Conservation (phyloP, 164 flowering plant species). For the Buxus sempervirens region DNA sequence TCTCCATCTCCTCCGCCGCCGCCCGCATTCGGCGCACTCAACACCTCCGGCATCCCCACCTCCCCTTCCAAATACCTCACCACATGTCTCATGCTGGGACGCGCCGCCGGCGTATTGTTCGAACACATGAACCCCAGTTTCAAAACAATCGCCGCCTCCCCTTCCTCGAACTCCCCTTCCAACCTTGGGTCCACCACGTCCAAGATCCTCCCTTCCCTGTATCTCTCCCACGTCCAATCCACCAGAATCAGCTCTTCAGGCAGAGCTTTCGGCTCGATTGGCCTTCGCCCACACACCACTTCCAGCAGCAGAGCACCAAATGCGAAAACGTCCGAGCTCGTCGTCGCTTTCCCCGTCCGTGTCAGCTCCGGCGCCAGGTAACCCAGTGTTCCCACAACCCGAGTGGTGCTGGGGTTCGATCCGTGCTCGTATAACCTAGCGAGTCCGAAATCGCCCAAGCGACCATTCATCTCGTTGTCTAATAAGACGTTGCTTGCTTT, state of each 20-base stretch:
- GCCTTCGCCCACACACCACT: constrained; percentile 53
- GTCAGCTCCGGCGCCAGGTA: constrained; percentile 68
- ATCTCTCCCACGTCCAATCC: constrained; percentile 59
- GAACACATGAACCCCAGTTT: constrained; percentile 56
- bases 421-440: constrained; percentile 63
- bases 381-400: constrained; percentile 63
- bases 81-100: constrained; percentile 54
- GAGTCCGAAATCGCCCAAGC: constrained; percentile 47
- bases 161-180: constrained; percentile 24
- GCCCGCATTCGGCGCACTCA: constrained; percentile 13
- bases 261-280: constrained; percentile 46
- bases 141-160: constrained; percentile 34
- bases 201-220: constrained; percentile 26
- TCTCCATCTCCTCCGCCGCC: constrained; percentile 4
- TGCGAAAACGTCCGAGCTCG: constrained; percentile 53
- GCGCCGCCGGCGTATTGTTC: constrained; percentile 13
- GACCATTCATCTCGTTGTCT: constrained; percentile 42
- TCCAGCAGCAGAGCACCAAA: constrained; percentile 63
- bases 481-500: constrained; percentile 63
- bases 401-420: constrained; percentile 47
- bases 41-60: constrained; percentile 22
- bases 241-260: constrained; percentile 51
- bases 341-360: constrained; percentile 47
- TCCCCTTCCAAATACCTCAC: constrained; percentile 49
- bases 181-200: constrained; percentile 42